These are phyloP conservation scores for Dunaliella sp. DNA, from an alignment of 139 green algal genomes.

Conservation along the genomic window DNA sequence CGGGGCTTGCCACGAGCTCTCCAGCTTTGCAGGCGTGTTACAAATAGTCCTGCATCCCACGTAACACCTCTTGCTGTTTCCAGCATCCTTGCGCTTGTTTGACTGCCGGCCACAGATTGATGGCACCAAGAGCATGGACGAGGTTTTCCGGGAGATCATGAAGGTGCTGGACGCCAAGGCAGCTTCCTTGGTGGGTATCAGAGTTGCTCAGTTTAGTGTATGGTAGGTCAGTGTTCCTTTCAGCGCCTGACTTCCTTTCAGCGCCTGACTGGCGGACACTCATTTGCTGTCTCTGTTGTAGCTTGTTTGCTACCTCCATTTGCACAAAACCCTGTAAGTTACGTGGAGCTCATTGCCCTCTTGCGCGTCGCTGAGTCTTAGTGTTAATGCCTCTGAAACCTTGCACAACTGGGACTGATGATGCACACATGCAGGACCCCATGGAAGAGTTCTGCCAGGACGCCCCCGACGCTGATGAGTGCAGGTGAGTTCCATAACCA, in stretches of 20 bases:
- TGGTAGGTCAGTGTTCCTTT: constrained; percentile 5
- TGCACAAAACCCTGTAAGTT: too few species aligned
- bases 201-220: background rate
- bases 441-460: constrained; percentile 40
- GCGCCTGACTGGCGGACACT: background rate
- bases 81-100: too few species aligned
- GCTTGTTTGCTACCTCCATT: too few species aligned
- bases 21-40: too few species aligned
- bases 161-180: constrained; percentile 36
- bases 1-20: too few species aligned
- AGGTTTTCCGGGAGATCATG: constrained; percentile 68
- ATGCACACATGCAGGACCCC: constrained; percentile 27
- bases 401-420: too few species aligned
- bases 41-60: too few species aligned
- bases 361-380: too few species aligned
- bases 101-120: constrained; percentile 78
- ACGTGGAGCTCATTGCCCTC: too few species aligned
- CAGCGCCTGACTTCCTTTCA: background rate
- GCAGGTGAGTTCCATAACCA: constrained; percentile 19
- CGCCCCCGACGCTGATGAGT: constrained; percentile 39
- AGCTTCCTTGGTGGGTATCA: background rate
- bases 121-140: constrained; percentile 70
- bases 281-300: background rate
- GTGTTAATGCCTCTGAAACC: too few species aligned
- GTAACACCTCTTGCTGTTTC: too few species aligned